Evolutionary conservation across 495 filamentous ascomycete genomes (phyloP).

Genomic region (Elasticomyces elasticus): DNA sequence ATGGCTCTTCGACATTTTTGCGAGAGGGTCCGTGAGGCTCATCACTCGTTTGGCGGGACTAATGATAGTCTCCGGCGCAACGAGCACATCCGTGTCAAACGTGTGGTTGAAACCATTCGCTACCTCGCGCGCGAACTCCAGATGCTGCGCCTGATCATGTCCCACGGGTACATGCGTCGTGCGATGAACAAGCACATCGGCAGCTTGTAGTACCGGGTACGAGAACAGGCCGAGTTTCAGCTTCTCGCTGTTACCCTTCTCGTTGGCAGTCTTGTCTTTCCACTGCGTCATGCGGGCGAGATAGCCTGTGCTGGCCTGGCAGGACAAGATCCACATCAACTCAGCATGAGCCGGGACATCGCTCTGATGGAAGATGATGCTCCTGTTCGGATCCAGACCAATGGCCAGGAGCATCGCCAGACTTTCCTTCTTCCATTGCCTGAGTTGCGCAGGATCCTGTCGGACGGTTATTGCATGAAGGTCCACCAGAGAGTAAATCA

Average conservation of each 20-base stretch:
- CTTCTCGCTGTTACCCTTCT: constrained; percentile 26
- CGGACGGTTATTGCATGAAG: constrained; percentile 81
- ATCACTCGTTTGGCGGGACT: constrained; percentile 76
- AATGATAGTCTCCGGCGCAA: constrained; percentile 61
- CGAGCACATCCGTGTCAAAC: constrained; percentile 49
- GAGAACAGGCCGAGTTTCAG: constrained; percentile 89
- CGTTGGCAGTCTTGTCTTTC: constrained; percentile 48
- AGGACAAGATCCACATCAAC: constrained; percentile 93
- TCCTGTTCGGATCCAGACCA: constrained; percentile 64
- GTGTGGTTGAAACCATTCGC: constrained; percentile 74
- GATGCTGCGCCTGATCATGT: constrained; percentile 83
- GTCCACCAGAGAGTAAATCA: constrained; percentile 82
- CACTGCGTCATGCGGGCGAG: constrained; percentile 94
- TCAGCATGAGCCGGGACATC: constrained; percentile 72
- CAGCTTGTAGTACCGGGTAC: constrained; percentile 91
- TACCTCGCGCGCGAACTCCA: constrained; percentile 80
- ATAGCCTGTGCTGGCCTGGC: constrained; percentile 78
- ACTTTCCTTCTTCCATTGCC: constrained; percentile 56
- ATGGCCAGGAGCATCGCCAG: constrained; percentile 74
- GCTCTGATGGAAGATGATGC: constrained; percentile 76
- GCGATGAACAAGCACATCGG: constrained; percentile 82
- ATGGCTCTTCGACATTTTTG: constrained; percentile 94
- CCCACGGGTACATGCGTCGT: constrained; percentile 94
- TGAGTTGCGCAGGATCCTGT: constrained; percentile 50
- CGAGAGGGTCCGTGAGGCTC: constrained; percentile 64